Conservation (phyloP, 768 basidiomycete species). For the Lentinula guzmanii region DNA sequence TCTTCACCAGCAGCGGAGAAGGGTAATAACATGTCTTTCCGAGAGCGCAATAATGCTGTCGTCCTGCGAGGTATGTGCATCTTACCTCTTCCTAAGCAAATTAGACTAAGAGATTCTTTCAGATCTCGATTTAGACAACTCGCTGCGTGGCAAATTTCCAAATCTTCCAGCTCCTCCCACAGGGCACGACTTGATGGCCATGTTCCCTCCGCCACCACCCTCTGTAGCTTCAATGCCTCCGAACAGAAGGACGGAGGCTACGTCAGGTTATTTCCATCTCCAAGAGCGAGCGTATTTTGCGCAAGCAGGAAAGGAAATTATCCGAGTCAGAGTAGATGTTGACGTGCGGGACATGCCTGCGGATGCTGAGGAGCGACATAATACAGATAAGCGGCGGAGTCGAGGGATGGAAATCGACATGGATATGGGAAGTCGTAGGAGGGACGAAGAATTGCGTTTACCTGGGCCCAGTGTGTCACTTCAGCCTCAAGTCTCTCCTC, state of each 20-base stretch:
- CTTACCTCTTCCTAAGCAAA: background rate
- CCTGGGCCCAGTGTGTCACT: slow-evolving; percentile 8
- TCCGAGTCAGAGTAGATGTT: slow-evolving; percentile 67
- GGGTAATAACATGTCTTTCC: background rate
- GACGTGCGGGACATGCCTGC: slow-evolving; percentile 32
- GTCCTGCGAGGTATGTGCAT: background rate
- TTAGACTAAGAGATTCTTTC: too few relatives aligned
- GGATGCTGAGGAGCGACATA: background rate
- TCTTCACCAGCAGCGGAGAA: slow-evolving; percentile 2
- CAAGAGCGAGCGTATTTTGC: slow-evolving; percentile 82
- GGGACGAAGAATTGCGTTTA: slow-evolving; percentile 15
- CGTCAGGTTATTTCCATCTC: slow-evolving; percentile 65
- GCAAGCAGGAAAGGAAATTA: slow-evolving; percentile 71
- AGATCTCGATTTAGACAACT: slow-evolving; percentile 1
- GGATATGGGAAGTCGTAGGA: slow-evolving; percentile 13
- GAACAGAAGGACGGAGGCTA: slow-evolving; percentile 37
- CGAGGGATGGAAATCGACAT: slow-evolving; percentile 18
- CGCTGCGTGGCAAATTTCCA: slow-evolving; percentile 1
- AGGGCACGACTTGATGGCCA: slow-evolving; percentile 80
- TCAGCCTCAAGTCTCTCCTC: background rate
- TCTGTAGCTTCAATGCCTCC: slow-evolving; percentile 47
- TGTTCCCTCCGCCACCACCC: slow-evolving; percentile 72
- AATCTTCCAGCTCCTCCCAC: slow-evolving; percentile 74
- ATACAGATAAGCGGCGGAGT: background rate
- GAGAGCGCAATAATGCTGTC: background rate